A percentile compares a stretch with the other conserved stretches of the same genome.
Conservation (phyloP, 805 yeast genomes). For the Candida koratica region DNA sequence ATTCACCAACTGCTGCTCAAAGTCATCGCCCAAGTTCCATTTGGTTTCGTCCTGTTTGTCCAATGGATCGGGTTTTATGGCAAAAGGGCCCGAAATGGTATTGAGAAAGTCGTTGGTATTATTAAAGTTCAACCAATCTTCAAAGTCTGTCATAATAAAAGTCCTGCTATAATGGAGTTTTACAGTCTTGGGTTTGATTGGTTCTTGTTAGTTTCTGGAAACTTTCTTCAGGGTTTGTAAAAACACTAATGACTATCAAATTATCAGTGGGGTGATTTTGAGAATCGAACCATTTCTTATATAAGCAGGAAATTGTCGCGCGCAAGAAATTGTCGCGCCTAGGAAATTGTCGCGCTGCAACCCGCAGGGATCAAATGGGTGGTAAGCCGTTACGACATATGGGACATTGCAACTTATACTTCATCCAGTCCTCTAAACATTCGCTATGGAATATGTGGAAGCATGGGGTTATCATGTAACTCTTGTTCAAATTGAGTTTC, state of each 20-base stretch:
- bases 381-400: constrained; percentile 85
- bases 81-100: constrained; percentile 22
- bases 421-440: constrained; percentile 94
- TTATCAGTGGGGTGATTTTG: too few species aligned
- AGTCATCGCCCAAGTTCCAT: constrained; percentile 2
- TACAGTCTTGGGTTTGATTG: too few species aligned
- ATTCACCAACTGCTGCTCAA: constrained; percentile 7
- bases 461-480: constrained; percentile 87
- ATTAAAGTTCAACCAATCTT: constrained; percentile 23
- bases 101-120: constrained; percentile 29
- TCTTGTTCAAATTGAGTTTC: constrained; percentile 25
- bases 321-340: too few species aligned
- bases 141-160: constrained; percentile 6
- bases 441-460: constrained; percentile 82
- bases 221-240: too few species aligned
- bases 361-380: constrained; percentile 68
- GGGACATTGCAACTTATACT: constrained; percentile 88
- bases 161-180: too few species aligned
- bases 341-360: too few species aligned
- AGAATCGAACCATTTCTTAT: too few species aligned
- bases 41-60: constrained; percentile 4
- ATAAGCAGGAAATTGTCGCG: too few species aligned
- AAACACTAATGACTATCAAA: too few species aligned
- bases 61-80: constrained; percentile 18
- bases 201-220: too few species aligned